phyloP scores from a whole-genome alignment of 805 yeast species.

The Suhomyces prunicola region DNA sequence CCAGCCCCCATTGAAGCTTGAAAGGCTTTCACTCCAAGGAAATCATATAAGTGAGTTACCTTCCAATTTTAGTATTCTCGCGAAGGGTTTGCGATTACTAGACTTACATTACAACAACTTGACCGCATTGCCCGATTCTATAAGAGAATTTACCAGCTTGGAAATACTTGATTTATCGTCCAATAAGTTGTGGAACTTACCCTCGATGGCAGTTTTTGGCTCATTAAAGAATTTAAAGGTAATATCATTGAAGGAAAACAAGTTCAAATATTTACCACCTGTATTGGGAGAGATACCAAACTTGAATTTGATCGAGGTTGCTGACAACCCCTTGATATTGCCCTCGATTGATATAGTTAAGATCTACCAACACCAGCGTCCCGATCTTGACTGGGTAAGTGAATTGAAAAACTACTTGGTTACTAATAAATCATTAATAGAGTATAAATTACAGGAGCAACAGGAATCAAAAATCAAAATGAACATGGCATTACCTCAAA shows the following conservation, averaged over 20 bases:
- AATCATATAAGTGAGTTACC: constrained; percentile 52
- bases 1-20: constrained; percentile 22
- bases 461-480: constrained; percentile 8
- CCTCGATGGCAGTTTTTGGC: constrained; percentile 17
- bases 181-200: constrained; percentile 50
- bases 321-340: constrained; percentile 56
- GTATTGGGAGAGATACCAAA: constrained; percentile 48
- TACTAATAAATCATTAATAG: constrained; percentile 32
- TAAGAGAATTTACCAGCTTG: constrained; percentile 37
- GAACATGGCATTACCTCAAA: constrained; percentile 5
- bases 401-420: constrained; percentile 37
- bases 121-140: constrained; percentile 46
- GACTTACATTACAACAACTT: constrained; percentile 65
- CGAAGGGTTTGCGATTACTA: constrained; percentile 49
- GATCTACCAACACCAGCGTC: constrained; percentile 34
- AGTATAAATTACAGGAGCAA: constrained; percentile 21
- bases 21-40: constrained; percentile 52
- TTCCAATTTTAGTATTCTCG: constrained; percentile 39
- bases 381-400: constrained; percentile 45
- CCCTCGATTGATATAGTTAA: constrained; percentile 40
- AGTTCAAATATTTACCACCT: constrained; percentile 53
- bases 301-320: constrained; percentile 57
- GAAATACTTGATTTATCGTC: constrained; percentile 66
- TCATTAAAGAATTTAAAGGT: constrained; percentile 48
- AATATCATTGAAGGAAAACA: constrained; percentile 60